Evolutionary conservation across 2,329 filamentous ascomycete species (phyloP), one percentile per base, ranked within the genome.

Genomic region (Cytospora schulzeri): DNA sequence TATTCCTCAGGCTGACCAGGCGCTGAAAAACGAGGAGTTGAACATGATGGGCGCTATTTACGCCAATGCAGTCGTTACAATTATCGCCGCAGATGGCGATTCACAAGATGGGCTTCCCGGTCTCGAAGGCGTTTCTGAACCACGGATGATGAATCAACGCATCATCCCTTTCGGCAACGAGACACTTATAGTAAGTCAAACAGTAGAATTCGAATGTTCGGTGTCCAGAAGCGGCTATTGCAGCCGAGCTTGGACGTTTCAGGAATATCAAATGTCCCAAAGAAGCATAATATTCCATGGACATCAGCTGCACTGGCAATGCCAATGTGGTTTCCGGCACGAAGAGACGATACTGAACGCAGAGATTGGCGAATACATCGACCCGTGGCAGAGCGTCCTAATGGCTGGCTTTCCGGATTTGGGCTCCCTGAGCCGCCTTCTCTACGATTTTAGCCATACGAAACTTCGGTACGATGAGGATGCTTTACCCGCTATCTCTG

Each of bases 1-100:
- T 38, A 73, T 76, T 19, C 61, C 72, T 31, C 73, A 76, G 51
- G 70, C 72, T 29, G 65, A 69, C 12, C 14, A 53, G 14, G 41
- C 22, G n/a, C 4, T n/a, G 8, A 45, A 17, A 45, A 5, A 7
- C 7, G 2, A 62, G 4, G 51, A 51, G 31, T 51, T 62, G 14
- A 35, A 28, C 15, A 38, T 56, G 28, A 62, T 62, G 52, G 60
- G 60, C 1, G 57, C 69, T 48, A 60, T 74, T 70, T 60, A 69
- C 66, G 35, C 72, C 68, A 50, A 68, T 50, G 52, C 67, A 60
- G 19, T 70, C 68, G 57, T 71, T 68, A 52, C 71, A 69, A 45
- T 73, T 70, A 55, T 62, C 8, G 51, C 17, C n/a, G 41, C 52
- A 5, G 60, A 62, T 14, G 60, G 52, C 15, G 52, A 56, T 14